Conservation (phyloP, 306 rosid species). For the Rubus parviflorus region DNA sequence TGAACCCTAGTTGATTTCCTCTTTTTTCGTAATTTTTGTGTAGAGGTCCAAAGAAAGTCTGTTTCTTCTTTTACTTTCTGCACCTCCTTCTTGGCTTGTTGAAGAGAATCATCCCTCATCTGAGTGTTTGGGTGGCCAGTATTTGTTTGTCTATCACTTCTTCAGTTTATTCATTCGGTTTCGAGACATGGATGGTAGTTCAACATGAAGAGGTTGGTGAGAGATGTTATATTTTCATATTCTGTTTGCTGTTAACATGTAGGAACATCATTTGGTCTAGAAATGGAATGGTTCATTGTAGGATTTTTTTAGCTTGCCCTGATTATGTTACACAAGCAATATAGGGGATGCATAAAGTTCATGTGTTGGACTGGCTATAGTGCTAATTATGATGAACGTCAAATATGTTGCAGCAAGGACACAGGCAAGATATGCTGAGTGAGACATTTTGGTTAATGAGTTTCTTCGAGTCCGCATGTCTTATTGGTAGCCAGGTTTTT, state of each 20-base stretch:
- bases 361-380: constrained; percentile 22
- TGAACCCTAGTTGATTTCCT: background rate
- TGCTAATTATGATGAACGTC: constrained; percentile 18
- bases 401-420: constrained; percentile 68
- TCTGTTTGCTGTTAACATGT: constrained; percentile 9
- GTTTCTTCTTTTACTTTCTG: constrained; percentile 65
- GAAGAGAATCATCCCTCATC: constrained; percentile 65
- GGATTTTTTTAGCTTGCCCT: too few relatives aligned
- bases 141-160: constrained; percentile 64
- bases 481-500: constrained; percentile 83
- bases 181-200: constrained; percentile 84
- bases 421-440: constrained; percentile 75
- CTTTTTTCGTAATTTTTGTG: constrained; percentile 5
- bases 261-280: background rate
- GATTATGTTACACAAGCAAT: background rate
- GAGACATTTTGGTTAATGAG: constrained; percentile 95
- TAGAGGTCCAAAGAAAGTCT: constrained; percentile 83
- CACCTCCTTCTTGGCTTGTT: constrained; percentile 67
- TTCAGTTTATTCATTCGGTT: constrained; percentile 73
- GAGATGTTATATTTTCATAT: background rate
- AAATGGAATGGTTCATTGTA: too few relatives aligned
- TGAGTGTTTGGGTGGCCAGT: constrained; percentile 58
- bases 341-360: background rate
- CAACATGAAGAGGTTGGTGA: constrained; percentile 80
- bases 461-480: constrained; percentile 74